phyloP scores from a whole-genome alignment of 176 grass and related monocot genomes.

The Zoysia pacifica region DNA sequence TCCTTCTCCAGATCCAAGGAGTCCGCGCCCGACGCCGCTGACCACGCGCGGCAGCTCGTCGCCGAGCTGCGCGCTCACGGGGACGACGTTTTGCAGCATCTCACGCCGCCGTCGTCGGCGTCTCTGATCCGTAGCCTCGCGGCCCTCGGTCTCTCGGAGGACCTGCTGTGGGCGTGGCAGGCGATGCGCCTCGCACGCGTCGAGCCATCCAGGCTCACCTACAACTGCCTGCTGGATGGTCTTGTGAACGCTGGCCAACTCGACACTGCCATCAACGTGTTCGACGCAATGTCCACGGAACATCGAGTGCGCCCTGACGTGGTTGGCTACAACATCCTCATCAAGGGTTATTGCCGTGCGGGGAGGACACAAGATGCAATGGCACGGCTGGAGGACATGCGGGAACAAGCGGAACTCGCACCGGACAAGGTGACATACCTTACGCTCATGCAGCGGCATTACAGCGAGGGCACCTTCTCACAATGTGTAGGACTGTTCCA shows the following conservation, averaged over 20 bases:
- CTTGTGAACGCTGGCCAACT: constrained; percentile 69
- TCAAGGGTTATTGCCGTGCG: constrained; percentile 72
- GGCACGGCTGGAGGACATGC: constrained; percentile 51
- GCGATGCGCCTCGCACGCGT: constrained; percentile 59
- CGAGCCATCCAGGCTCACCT: constrained; percentile 69
- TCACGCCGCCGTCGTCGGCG: constrained; percentile 49
- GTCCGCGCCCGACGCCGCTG: neutral
- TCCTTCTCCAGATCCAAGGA: constrained; percentile 52
- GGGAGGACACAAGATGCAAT: constrained; percentile 57
- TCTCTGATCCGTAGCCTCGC: constrained; percentile 71
- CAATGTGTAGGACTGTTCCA: constrained; percentile 63
- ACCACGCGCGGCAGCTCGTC: constrained; percentile 46
- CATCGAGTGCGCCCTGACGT: constrained; percentile 53
- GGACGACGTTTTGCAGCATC: constrained; percentile 31
- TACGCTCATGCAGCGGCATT: constrained; percentile 74
- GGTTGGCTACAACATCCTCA: constrained; percentile 78
- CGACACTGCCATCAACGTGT: constrained; percentile 80
- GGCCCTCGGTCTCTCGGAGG: constrained; percentile 65
- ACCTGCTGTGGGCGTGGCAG: constrained; percentile 71
- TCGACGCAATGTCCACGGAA: constrained; percentile 67
- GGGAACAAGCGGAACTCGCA: constrained; percentile 33
- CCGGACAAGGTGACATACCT: constrained; percentile 84
- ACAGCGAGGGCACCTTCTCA: constrained; percentile 52
- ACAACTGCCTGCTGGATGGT: constrained; percentile 88
- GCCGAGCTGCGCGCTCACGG: constrained; percentile 54